phyloP scores from a whole-genome alignment of 2,329 filamentous ascomycete genomes.

The Aspergillus costaricaensis region DNA sequence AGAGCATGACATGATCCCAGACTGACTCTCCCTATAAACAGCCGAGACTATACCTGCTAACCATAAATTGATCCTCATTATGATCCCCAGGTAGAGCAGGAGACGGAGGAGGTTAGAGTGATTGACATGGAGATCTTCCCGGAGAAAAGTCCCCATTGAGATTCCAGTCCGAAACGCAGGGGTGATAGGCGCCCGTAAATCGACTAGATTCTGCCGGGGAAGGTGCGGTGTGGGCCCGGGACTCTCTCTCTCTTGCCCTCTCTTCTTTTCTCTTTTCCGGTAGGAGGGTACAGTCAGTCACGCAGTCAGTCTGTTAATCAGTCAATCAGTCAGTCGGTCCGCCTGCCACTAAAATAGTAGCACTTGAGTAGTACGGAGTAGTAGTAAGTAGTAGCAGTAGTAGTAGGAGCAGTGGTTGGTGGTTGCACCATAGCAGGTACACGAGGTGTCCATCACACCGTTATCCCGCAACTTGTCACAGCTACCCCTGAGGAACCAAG shows the following conservation, averaged over 20 bases:
- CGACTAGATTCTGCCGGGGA: neutral
- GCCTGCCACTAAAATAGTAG: too few relatives aligned
- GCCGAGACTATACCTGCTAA: neutral
- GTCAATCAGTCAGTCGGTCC: too few relatives aligned
- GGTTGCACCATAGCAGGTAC: neutral
- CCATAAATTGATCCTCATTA: neutral
- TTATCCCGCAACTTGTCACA: neutral
- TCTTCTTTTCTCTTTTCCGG: neutral
- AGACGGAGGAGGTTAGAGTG: neutral
- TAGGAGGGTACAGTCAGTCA: neutral
- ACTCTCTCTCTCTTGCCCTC: neutral
- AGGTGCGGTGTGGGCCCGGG: neutral
- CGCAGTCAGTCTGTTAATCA: too few relatives aligned
- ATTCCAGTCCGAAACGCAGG: neutral
- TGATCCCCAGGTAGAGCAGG: neutral
- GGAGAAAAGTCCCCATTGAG: neutral
- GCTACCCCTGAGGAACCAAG: neutral
- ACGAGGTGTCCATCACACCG: neutral
- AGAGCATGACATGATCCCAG: neutral
- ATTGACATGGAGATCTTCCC: neutral
- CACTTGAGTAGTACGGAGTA: too few relatives aligned
- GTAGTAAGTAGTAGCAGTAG: too few relatives aligned
- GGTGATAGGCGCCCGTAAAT: neutral
- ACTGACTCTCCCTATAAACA: neutral
- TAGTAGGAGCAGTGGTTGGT: too few relatives aligned